Evolutionary conservation across 495 filamentous ascomycete genomes (phyloP).

Genomic region (Cenococcum geophilum): DNA sequence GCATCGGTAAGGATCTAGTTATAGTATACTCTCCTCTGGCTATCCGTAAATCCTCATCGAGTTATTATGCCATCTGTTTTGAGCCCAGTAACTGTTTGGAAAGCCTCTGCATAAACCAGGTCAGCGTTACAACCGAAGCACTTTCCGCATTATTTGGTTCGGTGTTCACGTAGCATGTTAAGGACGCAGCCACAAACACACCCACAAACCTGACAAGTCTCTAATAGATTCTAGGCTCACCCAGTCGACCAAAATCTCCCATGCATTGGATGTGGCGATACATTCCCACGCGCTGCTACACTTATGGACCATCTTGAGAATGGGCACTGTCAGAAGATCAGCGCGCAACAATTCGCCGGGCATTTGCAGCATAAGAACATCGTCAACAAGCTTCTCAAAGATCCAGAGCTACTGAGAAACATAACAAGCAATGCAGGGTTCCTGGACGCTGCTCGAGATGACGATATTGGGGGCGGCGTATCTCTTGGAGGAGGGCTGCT

Average conservation of each 20-base stretch:
- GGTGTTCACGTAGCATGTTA: neutral
- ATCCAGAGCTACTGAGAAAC: slow-evolving; percentile 9
- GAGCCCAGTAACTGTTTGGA: too few species aligned
- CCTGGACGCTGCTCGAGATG: slow-evolving; percentile 15
- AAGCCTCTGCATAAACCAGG: too few species aligned
- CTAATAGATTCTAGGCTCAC: slow-evolving; percentile 33
- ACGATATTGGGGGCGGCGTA: slow-evolving; percentile 29
- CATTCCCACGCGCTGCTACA: slow-evolving; percentile 43
- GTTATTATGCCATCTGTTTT: too few species aligned
- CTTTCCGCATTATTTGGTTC: too few species aligned
- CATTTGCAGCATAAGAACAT: slow-evolving; percentile 42
- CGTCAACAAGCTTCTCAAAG: slow-evolving; percentile 31
- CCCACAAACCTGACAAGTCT: slow-evolving; percentile 26
- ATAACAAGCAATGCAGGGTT: slow-evolving; percentile 11
- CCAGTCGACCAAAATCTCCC: slow-evolving; percentile 40
- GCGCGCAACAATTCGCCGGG: slow-evolving; percentile 33
- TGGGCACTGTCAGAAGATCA: slow-evolving; percentile 41
- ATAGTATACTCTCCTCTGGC: too few species aligned
- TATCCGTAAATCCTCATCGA: too few species aligned
- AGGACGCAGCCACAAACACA: neutral
- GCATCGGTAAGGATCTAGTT: slow-evolving; percentile 39
- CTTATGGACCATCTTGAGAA: slow-evolving; percentile 49
- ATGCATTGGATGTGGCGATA: slow-evolving; percentile 44
- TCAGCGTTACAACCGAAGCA: too few species aligned
- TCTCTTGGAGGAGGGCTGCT: neutral